A percentile compares a stretch with the other conserved stretches of the same genome.
These are phyloP conservation scores for Arthromyces matolae DNA, from an alignment of 768 basidiomycete species.

Conservation along the genomic window DNA sequence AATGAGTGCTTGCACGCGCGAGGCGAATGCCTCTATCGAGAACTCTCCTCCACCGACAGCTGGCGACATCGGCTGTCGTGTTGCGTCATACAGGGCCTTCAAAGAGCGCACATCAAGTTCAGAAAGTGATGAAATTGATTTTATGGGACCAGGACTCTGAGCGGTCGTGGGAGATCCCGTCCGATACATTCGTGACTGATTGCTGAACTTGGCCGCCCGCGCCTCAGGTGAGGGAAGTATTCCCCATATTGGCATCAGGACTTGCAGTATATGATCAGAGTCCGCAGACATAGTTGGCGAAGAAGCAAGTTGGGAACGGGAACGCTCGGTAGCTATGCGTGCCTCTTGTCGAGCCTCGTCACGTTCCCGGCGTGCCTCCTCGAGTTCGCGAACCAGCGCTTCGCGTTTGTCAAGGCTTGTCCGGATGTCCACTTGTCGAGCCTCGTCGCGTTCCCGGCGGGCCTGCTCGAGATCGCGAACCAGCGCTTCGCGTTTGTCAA, in stretches of 20 bases:
- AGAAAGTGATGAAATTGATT: conserved; percentile 54
- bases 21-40: conserved; percentile 71
- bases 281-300: conserved; percentile 30
- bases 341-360: conserved; percentile 46
- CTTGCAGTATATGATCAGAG: conserved; percentile 50
- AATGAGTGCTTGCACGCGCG: conserved; percentile 76
- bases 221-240: conserved; percentile 82
- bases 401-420: conserved; percentile 45
- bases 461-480: conserved; percentile 51
- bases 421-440: conserved; percentile 50
- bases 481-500: conserved; percentile 46
- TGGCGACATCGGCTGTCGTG: conserved; percentile 26
- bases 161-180: conserved; percentile 41
- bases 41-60: conserved; percentile 40
- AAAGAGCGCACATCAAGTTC: conserved; percentile 86
- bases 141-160: conserved; percentile 4
- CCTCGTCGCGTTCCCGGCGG: conserved; percentile 47
- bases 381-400: conserved; percentile 46
- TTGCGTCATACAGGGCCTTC: conserved; percentile 68
- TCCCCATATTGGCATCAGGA: conserved; percentile 74
- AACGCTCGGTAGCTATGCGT: conserved; percentile 16
- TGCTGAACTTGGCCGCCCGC: conserved; percentile 61
- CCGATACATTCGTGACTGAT: conserved; percentile 43
- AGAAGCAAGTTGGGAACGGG: conserved; percentile 14
- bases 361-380: conserved; percentile 47